Conservation (phyloP, 2,329 filamentous ascomycete genomes). For the Pleomassaria siparia region DNA sequence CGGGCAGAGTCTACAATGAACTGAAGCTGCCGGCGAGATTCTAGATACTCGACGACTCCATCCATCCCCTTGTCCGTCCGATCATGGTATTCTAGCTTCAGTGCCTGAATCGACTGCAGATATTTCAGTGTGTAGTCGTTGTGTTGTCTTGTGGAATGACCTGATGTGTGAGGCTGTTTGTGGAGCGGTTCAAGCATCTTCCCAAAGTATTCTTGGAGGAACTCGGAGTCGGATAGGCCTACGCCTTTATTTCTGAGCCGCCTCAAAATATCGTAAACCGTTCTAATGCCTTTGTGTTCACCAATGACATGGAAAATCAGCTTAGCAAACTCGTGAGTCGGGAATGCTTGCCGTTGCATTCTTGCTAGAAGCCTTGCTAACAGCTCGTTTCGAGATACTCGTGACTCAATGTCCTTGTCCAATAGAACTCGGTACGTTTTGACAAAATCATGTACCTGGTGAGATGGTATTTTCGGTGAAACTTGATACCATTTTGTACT, state of each 20-base stretch:
- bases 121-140: slow-evolving; percentile 10
- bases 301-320: slow-evolving; percentile 15
- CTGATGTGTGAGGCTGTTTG: slow-evolving; percentile 1
- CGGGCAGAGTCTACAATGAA: slow-evolving; percentile 27
- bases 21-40: slow-evolving; percentile 25
- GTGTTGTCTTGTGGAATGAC: slow-evolving; percentile 5
- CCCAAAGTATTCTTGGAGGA: slow-evolving; percentile 9
- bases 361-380: slow-evolving; percentile 15
- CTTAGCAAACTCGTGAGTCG: slow-evolving; percentile 19
- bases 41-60: slow-evolving; percentile 5
- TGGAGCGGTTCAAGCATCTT: slow-evolving; percentile 4
- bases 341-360: slow-evolving; percentile 10
- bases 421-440: neutral
- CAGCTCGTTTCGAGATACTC: slow-evolving; percentile 4
- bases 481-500: too few relatives aligned
- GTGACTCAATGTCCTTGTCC: neutral
- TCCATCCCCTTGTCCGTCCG: neutral
- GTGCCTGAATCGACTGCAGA: slow-evolving; percentile 7
- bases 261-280: slow-evolving; percentile 13
- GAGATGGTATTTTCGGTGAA: too few relatives aligned
- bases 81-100: neutral
- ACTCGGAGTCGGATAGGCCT: slow-evolving; percentile 10
- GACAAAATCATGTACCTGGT: neutral
- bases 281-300: slow-evolving; percentile 9
- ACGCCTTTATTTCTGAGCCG: slow-evolving; percentile 10